phyloP scores from a whole-genome alignment of 2,329 filamentous ascomycete species.

The Pseudogymnoascus destructans region DNA sequence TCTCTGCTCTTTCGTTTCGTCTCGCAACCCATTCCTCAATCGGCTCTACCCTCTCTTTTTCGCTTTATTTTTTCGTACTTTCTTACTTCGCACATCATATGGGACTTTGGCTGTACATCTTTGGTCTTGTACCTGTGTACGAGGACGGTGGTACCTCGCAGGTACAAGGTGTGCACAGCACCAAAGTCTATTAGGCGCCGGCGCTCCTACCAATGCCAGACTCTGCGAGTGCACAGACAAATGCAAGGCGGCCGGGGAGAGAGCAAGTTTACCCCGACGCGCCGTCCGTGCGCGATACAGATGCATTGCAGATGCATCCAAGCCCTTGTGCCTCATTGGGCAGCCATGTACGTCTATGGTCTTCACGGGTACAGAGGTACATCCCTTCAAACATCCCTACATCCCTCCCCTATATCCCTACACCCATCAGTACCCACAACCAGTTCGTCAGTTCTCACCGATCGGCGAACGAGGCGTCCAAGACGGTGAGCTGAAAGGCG shows the following conservation, averaged over 20 bases:
- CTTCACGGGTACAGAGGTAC: not conserved
- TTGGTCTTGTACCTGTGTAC: not conserved
- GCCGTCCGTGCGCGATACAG: constrained; percentile 1
- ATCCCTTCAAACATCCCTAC: constrained; percentile 12
- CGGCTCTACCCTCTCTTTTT: not conserved
- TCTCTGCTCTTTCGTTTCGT: not conserved
- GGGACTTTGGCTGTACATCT: not conserved
- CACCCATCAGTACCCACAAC: constrained; percentile 10
- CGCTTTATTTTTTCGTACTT: not conserved
- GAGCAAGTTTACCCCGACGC: not conserved
- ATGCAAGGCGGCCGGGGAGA: not conserved
- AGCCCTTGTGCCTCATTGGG: constrained; percentile 4
- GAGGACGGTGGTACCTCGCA: not conserved
- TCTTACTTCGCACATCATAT: not conserved
- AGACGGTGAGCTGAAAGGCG: not conserved
- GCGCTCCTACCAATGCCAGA: not conserved
- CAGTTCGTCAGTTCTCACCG: constrained; percentile 11
- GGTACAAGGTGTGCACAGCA: not conserved
- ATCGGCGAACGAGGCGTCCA: not conserved
- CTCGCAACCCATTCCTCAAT: not conserved
- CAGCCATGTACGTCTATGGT: not conserved
- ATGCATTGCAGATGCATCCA: not conserved
- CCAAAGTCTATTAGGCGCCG: constrained; percentile 3
- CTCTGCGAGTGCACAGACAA: not conserved
- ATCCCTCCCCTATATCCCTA: constrained; percentile 14